A percentile compares a stretch with the other conserved stretches of the same genome.
phyloP scores from a whole-genome alignment of 768 basidiomycete genomes.

The Macrolepiota albuminosa region DNA sequence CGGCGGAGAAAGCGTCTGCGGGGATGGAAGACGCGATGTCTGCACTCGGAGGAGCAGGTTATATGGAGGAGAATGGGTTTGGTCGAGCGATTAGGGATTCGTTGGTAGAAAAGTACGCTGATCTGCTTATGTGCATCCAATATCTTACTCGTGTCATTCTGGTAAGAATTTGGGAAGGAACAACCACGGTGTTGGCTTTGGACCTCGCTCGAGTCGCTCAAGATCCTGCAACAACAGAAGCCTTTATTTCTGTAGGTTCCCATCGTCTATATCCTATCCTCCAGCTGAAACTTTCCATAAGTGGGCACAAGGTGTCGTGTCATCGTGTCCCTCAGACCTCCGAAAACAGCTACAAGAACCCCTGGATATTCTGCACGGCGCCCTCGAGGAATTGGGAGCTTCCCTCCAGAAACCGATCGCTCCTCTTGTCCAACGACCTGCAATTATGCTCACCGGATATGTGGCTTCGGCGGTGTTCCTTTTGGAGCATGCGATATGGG shows the following conservation, averaged over 20 bases:
- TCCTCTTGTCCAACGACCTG: constrained; percentile 49
- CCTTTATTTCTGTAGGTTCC: constrained; percentile 46
- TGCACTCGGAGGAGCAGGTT: constrained; percentile 70
- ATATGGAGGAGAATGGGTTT: constrained; percentile 80
- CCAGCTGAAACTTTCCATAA: constrained; percentile 16
- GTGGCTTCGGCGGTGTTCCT: constrained; percentile 51
- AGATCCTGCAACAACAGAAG: constrained; percentile 35
- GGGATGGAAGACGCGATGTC: constrained; percentile 76
- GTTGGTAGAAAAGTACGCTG: constrained; percentile 59
- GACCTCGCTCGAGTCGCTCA: constrained; percentile 57
- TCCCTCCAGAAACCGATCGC: constrained; percentile 38
- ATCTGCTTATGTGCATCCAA: background rate
- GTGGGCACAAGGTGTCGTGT: constrained; percentile 49
- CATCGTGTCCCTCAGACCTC: constrained; percentile 36
- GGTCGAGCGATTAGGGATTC: constrained; percentile 65
- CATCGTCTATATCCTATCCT: background rate
- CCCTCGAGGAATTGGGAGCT: no score
- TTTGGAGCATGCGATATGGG: constrained; percentile 69
- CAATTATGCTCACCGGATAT: constrained; percentile 54
- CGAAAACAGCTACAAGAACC: no score
- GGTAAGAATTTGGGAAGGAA: constrained; percentile 73
- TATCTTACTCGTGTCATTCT: background rate
- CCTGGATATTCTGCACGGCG: no score
- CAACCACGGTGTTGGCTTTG: constrained; percentile 60
- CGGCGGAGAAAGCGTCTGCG: constrained; percentile 54